Conservation (phyloP, 2,329 filamentous ascomycete genomes). For the Venturia nashicola region DNA sequence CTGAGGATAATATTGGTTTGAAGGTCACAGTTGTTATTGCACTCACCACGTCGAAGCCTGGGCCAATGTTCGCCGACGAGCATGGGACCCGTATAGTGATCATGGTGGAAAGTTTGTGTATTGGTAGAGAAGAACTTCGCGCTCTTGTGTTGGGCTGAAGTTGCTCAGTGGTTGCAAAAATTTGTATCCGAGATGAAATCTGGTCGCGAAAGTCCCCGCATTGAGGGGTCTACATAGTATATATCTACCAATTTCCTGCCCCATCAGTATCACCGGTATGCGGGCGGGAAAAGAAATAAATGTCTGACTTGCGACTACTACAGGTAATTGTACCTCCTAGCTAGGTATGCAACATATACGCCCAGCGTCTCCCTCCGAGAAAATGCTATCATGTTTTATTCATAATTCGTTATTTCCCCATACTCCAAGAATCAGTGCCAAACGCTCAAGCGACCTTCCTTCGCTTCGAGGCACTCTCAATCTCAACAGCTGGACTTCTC, state of each 20-base stretch:
- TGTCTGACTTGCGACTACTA: neutral
- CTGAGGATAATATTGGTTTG: neutral
- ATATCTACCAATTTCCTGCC: neutral
- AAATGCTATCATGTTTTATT: neutral
- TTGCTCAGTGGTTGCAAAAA: neutral
- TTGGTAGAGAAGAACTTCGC: neutral
- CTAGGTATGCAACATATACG: neutral
- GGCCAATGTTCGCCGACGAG: constrained; percentile 93
- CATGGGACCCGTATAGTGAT: constrained; percentile 64
- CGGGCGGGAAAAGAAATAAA: neutral
- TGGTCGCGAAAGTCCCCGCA: neutral
- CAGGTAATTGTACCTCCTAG: too few species aligned
- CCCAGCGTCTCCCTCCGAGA: neutral
- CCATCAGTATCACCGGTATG: neutral
- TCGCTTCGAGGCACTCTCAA: constrained; percentile 1
- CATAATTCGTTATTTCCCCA: neutral
- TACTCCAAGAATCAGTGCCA: neutral
- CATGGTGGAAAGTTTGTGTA: neutral
- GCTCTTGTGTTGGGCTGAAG: neutral
- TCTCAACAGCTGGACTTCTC: neutral
- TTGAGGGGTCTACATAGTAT: neutral
- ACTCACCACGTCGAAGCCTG: constrained; percentile 73
- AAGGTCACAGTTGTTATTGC: neutral
- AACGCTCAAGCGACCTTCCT: neutral
- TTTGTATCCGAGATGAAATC: neutral